phyloP scores from a whole-genome alignment of 78 protist genomes.

The Guillardia theta region DNA sequence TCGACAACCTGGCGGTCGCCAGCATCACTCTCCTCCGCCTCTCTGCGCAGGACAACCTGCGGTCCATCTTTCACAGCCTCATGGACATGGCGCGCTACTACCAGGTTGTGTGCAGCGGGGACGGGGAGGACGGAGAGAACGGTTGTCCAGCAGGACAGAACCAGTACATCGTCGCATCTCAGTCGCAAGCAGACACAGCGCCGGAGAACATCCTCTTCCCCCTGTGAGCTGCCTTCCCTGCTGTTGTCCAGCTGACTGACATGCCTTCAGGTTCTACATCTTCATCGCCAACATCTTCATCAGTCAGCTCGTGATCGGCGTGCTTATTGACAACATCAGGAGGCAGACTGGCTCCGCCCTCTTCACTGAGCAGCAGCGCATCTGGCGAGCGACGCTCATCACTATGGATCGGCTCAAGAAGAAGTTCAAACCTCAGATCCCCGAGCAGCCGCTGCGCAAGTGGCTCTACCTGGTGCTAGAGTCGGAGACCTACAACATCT shows the following conservation, averaged over 20 bases:
- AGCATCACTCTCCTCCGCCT: background rate
- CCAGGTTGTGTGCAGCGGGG: background rate
- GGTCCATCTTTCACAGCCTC: background rate
- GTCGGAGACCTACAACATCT: background rate
- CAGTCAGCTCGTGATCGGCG: constrained; percentile 8
- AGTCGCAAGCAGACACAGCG: background rate
- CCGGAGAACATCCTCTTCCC: background rate
- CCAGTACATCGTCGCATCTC: background rate
- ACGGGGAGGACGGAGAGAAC: background rate
- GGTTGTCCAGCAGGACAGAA: background rate
- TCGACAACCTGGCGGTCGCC: background rate
- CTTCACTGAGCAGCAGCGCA: background rate
- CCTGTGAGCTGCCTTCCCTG: background rate
- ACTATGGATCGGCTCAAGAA: background rate
- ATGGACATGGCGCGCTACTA: background rate
- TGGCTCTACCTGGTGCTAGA: background rate
- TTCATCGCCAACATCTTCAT: background rate
- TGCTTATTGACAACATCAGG: background rate
- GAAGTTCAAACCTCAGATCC: background rate
- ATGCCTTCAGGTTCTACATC: background rate
- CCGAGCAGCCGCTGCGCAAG: background rate
- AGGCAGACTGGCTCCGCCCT: background rate
- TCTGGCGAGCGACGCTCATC: background rate
- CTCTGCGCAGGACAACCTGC: background rate
- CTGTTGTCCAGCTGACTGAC: background rate